Evolutionary conservation across 1,284 basidiomycete species (phyloP), one percentile per base, ranked within the genome.

Genomic region (Heliocybe sulcata): DNA sequence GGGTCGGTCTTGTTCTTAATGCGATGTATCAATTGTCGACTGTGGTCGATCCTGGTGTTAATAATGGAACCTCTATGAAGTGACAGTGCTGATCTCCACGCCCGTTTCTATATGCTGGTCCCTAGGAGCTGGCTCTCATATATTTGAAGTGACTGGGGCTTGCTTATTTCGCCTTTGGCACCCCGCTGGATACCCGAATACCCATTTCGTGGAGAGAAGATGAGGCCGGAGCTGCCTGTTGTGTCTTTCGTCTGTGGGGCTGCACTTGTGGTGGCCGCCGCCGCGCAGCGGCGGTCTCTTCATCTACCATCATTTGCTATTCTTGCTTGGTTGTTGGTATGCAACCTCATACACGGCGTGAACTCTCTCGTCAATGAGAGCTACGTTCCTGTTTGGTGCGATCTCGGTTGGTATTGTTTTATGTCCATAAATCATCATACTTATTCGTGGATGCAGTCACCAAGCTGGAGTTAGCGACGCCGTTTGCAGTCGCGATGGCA

Each of bases 311-410:
- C 78, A 9, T 65, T 86, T 19, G 67, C 80, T 45, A 73, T 81
- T 52, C 76, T 86, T 52, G 61, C 72, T 1, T 90, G 85, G 85
- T 72, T 84, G 1, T 67, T 78, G 20, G 56, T 77, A 2, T 69
- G 67, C 29, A 83, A 81, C 60, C 20, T 87, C 14, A 72, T 79
- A 22, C 74, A 73, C 55, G 76, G 72, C 20, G 65, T 86, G 59
- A 83, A 89, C 63, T 69, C 79, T 4, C 58, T 83, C 2, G 63
- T 83, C 10, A 90, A 85, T 84, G 67, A 69, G 45, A 71, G 74
- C 35, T 81, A 79, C 58, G 73, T 71, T 0, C 74, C 77, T 0
- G 71, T 82, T 1, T 90, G 83, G 82, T 90, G 87, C 61, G 87
- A 88, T 63, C 81, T 88, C 50, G 69, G 83, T 85, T 59, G 55